Base-by-base conservation (phyloP, 495 filamentous ascomycete species). In the Aspergillus coremiiformis region DNA sequence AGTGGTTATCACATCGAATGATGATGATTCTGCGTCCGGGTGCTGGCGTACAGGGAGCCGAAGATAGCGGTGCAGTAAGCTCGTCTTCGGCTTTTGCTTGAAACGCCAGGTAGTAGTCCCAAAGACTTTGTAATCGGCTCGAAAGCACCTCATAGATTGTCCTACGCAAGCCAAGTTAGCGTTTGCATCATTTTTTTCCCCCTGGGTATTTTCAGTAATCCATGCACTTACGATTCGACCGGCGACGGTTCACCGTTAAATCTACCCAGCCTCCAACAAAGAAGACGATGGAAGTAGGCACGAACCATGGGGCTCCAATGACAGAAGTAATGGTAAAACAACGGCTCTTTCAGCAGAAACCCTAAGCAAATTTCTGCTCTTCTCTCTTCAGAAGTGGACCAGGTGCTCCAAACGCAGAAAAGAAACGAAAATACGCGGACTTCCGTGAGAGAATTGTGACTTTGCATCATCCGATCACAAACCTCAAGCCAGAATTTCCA, bases 281-380 rank as follows among this genome's bases (percentile, higher is more conserved):
- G 66, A 30, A 98, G 66, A 32, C 93, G 89, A 82, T 96, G 93
- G 62, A 84, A 97, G 67, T 97, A 98, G 15, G 90, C 87, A 53
- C 93, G 81, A 23, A 96, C 90, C 93, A 98, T 96, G 1, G 93
- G 93, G 68, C 92, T 96, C 93, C 93, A 98, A 64, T 96, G 90
- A 62, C 84, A 90, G 71, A 98, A 98, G 56, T 90, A 83, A 51
- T 80, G 83, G 44, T 88, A 82, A 66, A 96, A 97, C 14, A 84
- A 74, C 33, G 85, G 77, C 54, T 86, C 83, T 21, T 82, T 76
- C n/a, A 98, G 62, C 26, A 98, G 71, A 77, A 94, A 94, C 15
- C 84, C 84, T 2, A 88, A 57, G 61, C 89, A 95, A 20, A 96
- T 64, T 8, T 74, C 67, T 22, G 81, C 76, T 65, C 93, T 95